Conservation (phyloP, 2,329 filamentous ascomycete species). For the Ophiostoma tasmaniense region DNA sequence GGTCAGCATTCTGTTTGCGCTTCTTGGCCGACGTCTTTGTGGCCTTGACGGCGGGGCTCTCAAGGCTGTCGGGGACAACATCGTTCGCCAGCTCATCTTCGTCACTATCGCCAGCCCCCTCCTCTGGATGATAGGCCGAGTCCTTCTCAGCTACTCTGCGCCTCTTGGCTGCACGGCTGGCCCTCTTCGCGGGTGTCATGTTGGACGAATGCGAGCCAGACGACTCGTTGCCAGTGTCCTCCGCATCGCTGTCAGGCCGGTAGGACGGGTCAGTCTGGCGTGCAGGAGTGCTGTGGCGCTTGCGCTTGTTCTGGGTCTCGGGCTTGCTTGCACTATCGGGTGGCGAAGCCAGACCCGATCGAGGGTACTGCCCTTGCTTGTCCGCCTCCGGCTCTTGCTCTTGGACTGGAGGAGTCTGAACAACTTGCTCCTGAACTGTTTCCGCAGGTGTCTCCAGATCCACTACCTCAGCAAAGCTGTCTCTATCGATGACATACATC, state of each 20-base stretch:
- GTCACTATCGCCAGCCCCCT: background rate
- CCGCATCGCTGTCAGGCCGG: background rate
- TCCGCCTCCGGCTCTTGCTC: background rate
- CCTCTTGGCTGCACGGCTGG: background rate
- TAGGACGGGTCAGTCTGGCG: background rate
- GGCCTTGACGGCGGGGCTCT: background rate
- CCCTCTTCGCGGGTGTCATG: background rate
- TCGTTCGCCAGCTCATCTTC: background rate
- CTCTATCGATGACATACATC: background rate
- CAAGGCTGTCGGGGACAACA: background rate
- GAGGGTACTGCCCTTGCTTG: background rate
- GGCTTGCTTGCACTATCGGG: background rate
- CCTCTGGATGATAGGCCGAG: background rate
- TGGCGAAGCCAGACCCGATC: background rate
- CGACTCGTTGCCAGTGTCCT: background rate
- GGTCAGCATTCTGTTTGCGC: background rate
- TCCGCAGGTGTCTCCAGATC: background rate
- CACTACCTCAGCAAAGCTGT: background rate
- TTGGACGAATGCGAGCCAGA: background rate
- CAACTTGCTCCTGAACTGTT: background rate
- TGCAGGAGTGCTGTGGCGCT: background rate
- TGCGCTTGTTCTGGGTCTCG: background rate
- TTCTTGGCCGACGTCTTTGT: background rate
- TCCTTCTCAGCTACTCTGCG: slow-evolving; percentile 5
- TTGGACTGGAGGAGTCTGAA: background rate